A percentile compares a stretch with the other conserved stretches of the same genome.
phyloP scores from a whole-genome alignment of 768 basidiomycete genomes.

The Termitomyces heimii region DNA sequence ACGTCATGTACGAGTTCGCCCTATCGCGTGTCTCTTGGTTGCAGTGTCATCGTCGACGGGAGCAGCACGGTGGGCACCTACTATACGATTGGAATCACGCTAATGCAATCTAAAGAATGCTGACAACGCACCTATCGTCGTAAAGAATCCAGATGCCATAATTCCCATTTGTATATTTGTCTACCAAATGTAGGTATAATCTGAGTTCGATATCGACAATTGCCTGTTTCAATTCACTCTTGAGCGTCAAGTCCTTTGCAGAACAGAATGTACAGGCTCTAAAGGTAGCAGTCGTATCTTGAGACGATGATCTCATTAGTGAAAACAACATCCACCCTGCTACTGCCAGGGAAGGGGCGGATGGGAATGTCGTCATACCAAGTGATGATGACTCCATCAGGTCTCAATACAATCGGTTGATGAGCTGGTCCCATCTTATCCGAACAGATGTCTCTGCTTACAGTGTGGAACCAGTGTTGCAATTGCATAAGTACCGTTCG shows the following conservation, averaged over 20 bases:
- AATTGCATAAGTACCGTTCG: too few relatives aligned
- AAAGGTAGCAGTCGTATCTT: not conserved
- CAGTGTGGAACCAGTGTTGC: too few relatives aligned
- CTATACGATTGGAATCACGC: constrained; percentile 1
- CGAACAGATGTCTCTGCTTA: not conserved
- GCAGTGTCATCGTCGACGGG: constrained; percentile 42
- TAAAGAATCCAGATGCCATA: constrained; percentile 26
- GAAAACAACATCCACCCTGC: not conserved
- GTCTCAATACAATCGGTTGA: too few relatives aligned
- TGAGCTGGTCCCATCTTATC: too few relatives aligned
- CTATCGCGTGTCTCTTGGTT: constrained; percentile 60
- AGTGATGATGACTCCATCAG: too few relatives aligned
- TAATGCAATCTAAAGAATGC: constrained; percentile 28
- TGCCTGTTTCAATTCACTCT: not conserved
- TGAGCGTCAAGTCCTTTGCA: not conserved
- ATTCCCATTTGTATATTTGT: constrained; percentile 1
- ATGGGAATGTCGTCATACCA: too few relatives aligned
- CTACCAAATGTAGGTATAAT: not conserved
- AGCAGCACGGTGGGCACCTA: constrained; percentile 8
- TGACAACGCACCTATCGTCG: constrained; percentile 47
- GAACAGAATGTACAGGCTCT: too few relatives aligned
- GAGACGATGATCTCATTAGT: not conserved
- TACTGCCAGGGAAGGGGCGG: not conserved
- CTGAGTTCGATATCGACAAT: not conserved
- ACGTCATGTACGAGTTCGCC: constrained; percentile 65